Evolutionary conservation across 306 rosid species (phyloP).

Genomic region (Medicago arabica): DNA sequence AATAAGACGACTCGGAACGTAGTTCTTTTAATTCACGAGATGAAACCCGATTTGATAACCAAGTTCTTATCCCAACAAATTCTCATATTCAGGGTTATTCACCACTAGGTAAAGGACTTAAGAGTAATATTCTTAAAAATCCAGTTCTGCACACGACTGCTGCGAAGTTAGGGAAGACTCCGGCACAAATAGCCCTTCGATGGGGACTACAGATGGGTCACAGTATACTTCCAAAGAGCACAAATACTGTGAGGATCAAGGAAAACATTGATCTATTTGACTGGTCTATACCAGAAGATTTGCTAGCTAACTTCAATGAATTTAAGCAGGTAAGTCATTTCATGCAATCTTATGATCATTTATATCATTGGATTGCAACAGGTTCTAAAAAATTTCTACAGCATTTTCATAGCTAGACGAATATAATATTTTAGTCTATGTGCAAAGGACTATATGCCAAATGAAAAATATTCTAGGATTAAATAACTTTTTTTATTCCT

Average conservation of each 20-base stretch:
- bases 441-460: too few relatives aligned
- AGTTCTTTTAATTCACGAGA: too few relatives aligned
- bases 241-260: conserved; percentile 53
- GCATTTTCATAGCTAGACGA: background rate
- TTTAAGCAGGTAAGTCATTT: conserved; percentile 60
- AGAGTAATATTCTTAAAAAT: conserved; percentile 49
- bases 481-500: too few relatives aligned
- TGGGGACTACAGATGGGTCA: conserved; percentile 88
- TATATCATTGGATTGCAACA: background rate
- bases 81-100: conserved; percentile 53
- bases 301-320: conserved; percentile 55
- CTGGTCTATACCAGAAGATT: conserved; percentile 65
- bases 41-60: too few relatives aligned
- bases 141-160: conserved; percentile 47
- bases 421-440: background rate
- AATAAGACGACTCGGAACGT: background rate
- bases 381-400: background rate
- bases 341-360: background rate
- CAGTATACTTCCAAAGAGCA: conserved; percentile 76
- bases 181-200: conserved; percentile 78
- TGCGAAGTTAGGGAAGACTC: conserved; percentile 67
- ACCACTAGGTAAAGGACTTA: conserved; percentile 50
- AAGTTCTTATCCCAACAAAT: background rate
- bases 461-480: too few relatives aligned
- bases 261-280: conserved; percentile 62